Conservation (phyloP, 768 basidiomycete genomes). For the Tylopilus rubrobrunneus region DNA sequence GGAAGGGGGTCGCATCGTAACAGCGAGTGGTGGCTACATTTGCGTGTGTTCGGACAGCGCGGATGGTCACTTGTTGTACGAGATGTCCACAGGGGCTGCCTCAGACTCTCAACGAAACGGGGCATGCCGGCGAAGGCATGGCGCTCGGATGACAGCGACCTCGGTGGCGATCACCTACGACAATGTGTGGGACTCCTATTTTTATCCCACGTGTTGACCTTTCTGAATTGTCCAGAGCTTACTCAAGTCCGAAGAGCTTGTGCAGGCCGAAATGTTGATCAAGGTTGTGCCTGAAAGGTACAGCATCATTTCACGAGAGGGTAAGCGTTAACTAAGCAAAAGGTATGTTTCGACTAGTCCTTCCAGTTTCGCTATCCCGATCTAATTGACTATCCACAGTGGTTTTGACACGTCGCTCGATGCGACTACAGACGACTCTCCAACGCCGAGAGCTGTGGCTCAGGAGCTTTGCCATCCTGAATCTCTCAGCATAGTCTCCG, state of each 20-base stretch:
- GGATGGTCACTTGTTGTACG: too few relatives aligned
- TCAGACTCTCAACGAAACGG: too few relatives aligned
- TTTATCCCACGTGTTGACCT: neutral
- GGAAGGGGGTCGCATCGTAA: too few relatives aligned
- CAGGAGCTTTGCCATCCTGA: neutral
- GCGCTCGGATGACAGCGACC: too few relatives aligned
- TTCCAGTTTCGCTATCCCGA: neutral
- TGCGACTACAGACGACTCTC: neutral
- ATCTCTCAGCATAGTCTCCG: slow-evolving; percentile 22
- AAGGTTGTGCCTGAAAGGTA: slow-evolving; percentile 12
- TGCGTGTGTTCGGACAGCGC: too few relatives aligned
- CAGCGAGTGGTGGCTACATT: too few relatives aligned
- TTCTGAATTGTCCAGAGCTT: neutral
- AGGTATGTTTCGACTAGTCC: slow-evolving; percentile 6
- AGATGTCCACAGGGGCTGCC: too few relatives aligned
- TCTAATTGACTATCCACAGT: neutral
- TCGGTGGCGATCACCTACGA: slow-evolving; percentile 25
- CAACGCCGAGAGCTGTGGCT: neutral
- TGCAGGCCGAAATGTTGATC: slow-evolving; percentile 6
- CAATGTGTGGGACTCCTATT: slow-evolving; percentile 13
- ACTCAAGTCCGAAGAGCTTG: slow-evolving; percentile 11
- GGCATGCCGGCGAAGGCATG: too few relatives aligned
- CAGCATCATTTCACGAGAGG: slow-evolving; percentile 1
- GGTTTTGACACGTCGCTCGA: neutral
- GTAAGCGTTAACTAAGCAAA: slow-evolving; percentile 10